Conservation (phyloP, 345 rosid genomes). For the Corchorus capsularis region DNA sequence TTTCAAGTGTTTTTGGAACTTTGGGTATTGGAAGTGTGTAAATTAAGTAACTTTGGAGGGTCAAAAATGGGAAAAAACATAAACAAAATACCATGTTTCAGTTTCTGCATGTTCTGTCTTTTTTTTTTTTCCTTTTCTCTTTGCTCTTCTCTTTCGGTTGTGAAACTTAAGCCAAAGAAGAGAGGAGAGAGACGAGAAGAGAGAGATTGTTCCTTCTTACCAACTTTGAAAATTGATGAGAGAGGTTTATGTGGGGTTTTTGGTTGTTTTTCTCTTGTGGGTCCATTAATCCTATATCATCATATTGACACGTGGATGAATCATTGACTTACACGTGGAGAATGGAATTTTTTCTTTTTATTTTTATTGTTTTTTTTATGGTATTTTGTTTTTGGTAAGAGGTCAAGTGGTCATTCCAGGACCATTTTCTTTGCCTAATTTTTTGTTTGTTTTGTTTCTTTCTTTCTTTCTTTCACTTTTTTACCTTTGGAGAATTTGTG, state of each 20-base stretch:
- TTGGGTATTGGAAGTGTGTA: conserved; percentile 33
- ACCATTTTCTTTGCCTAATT: conserved; percentile 22
- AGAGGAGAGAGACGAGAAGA: not conserved
- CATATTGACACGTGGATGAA: conserved; percentile 22
- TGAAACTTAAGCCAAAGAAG: conserved; percentile 46
- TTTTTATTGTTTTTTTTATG: not conserved
- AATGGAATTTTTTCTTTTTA: not conserved
- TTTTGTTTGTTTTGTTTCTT: not conserved
- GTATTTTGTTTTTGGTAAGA: conserved; percentile 22
- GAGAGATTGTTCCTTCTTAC: conserved; percentile 49
- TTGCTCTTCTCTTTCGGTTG: conserved; percentile 36
- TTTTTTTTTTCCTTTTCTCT: conserved; percentile 24
- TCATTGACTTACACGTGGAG: conserved; percentile 12
- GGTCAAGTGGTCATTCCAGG: conserved; percentile 30
- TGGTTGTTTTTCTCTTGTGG: not conserved
- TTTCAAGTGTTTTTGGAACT: conserved; percentile 1
- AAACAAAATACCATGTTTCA: conserved; percentile 31
- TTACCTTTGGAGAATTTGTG: not conserved
- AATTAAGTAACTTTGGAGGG: conserved; percentile 39
- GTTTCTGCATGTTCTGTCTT: conserved; percentile 40
- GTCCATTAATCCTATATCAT: not conserved
- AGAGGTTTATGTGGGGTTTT: conserved; percentile 22
- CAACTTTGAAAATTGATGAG: conserved; percentile 47
- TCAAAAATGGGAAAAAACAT: conserved; percentile 34
- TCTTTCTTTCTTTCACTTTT: not conserved